Evolutionary conservation across 176 grass and related monocot species (phyloP).

Genomic region (Musa beccarii): DNA sequence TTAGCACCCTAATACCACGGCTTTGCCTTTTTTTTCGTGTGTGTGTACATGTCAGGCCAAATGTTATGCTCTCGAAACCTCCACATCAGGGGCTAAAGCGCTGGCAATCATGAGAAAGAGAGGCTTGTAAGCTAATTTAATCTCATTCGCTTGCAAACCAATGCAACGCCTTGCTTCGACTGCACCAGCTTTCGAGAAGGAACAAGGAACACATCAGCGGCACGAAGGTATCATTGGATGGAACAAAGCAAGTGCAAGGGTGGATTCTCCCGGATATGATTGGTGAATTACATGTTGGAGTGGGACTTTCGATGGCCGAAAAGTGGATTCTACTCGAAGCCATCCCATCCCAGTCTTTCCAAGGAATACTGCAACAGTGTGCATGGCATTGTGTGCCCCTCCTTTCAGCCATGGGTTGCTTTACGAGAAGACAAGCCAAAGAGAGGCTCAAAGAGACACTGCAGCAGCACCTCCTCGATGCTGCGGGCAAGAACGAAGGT

Average conservation of each 20-base stretch:
- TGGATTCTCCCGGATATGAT: slow-evolving; percentile 9
- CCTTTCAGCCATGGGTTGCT: slow-evolving; percentile 7
- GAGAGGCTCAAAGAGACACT: background rate
- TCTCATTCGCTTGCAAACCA: too few relatives aligned
- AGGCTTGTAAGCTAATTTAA: too few relatives aligned
- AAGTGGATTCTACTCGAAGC: background rate
- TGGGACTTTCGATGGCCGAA: background rate
- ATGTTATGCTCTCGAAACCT: too few relatives aligned
- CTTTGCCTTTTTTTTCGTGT: too few relatives aligned
- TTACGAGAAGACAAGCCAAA: slow-evolving; percentile 1
- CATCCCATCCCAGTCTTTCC: background rate
- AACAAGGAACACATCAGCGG: background rate
- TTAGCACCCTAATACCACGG: too few relatives aligned
- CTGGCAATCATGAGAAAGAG: too few relatives aligned
- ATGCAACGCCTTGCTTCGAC: background rate
- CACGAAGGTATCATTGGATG: slow-evolving; percentile 4
- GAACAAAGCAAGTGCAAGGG: background rate
- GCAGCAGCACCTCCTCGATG: background rate
- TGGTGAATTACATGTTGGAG: background rate
- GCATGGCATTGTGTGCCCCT: background rate
- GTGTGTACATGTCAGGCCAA: too few relatives aligned
- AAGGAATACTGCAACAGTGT: background rate
- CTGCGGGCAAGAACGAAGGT: background rate
- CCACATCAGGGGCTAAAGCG: too few relatives aligned
- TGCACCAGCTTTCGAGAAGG: background rate